These are phyloP conservation scores for Suhomyces tanzawaensis DNA, from an alignment of 805 yeast genomes.

Conservation along the genomic window DNA sequence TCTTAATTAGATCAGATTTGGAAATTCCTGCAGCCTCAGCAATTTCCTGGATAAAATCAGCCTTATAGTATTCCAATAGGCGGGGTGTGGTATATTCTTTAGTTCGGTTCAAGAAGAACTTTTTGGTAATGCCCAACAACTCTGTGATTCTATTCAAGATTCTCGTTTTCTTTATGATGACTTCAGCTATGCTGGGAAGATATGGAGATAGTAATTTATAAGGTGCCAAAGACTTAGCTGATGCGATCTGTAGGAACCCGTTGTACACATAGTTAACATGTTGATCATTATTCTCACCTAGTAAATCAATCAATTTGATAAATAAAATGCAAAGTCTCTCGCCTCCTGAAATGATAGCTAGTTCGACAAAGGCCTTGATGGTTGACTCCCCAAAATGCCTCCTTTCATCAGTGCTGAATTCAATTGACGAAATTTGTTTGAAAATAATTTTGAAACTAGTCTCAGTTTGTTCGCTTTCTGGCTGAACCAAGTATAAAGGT, in stretches of 20 bases:
- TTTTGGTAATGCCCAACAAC: slow-evolving; percentile 59
- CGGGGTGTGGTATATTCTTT: slow-evolving; percentile 74
- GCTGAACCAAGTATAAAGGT: slow-evolving; percentile 49
- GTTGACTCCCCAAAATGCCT: slow-evolving; percentile 56
- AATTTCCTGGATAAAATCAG: slow-evolving; percentile 60
- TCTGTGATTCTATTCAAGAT: slow-evolving; percentile 61
- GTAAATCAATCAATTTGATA: slow-evolving; percentile 59
- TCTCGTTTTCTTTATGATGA: slow-evolving; percentile 57
- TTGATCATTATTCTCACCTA: slow-evolving; percentile 64
- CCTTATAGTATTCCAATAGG: slow-evolving; percentile 62
- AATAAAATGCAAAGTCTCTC: slow-evolving; percentile 66
- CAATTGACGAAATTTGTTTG: slow-evolving; percentile 40
- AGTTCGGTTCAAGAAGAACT: slow-evolving; percentile 65
- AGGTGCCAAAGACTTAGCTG: slow-evolving; percentile 56
- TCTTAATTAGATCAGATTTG: slow-evolving; percentile 47
- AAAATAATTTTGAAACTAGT: slow-evolving; percentile 45
- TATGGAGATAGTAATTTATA: slow-evolving; percentile 81
- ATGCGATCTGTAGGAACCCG: slow-evolving; percentile 58
- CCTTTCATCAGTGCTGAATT: slow-evolving; percentile 27
- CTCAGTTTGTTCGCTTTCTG: slow-evolving; percentile 36
- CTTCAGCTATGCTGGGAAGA: slow-evolving; percentile 67
- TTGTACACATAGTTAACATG: slow-evolving; percentile 68
- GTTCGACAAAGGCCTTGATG: slow-evolving; percentile 59
- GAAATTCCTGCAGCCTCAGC: slow-evolving; percentile 50
- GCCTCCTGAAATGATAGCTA: slow-evolving; percentile 61